Conservation (phyloP, 1,284 basidiomycete species). For the Puccinia coronata region DNA sequence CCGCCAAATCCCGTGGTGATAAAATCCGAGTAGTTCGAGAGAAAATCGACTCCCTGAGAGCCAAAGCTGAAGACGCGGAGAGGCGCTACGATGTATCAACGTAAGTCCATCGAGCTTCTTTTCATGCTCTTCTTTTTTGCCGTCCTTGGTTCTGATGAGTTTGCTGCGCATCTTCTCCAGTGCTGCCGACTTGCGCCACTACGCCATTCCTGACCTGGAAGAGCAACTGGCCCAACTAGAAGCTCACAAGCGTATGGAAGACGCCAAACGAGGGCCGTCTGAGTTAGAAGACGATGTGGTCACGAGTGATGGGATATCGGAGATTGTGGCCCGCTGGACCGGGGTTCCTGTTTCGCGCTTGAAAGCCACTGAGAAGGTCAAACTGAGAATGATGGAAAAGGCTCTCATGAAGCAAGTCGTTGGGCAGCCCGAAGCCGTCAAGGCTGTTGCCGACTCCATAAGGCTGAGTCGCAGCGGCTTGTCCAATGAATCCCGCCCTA, state of each 20-base stretch:
- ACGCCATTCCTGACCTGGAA: constrained; percentile 89
- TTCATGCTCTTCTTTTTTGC: constrained; percentile 67
- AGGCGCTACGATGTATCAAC: constrained; percentile 66
- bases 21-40: constrained; percentile 77
- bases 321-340: constrained; percentile 64
- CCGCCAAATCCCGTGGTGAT: constrained; percentile 81
- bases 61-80: constrained; percentile 93
- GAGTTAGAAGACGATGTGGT: constrained; percentile 59
- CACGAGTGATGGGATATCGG: constrained; percentile 63
- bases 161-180: constrained; percentile 28
- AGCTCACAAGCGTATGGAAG: constrained; percentile 61
- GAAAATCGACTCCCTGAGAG: constrained; percentile 86
- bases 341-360: constrained; percentile 60
- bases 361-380: constrained; percentile 59
- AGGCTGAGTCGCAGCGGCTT: constrained; percentile 65
- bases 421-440: constrained; percentile 62
- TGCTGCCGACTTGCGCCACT: constrained; percentile 81
- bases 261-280: constrained; percentile 57
- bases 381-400: constrained; percentile 63
- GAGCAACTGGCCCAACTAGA: constrained; percentile 67
- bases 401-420: constrained; percentile 59
- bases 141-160: constrained; percentile 52
- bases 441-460: constrained; percentile 65
- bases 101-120: constrained; percentile 3
- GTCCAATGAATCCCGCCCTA: constrained; percentile 64